These are phyloP conservation scores for Penicillium sp. DNA, from an alignment of 2,329 filamentous ascomycete genomes.

Conservation along the genomic window DNA sequence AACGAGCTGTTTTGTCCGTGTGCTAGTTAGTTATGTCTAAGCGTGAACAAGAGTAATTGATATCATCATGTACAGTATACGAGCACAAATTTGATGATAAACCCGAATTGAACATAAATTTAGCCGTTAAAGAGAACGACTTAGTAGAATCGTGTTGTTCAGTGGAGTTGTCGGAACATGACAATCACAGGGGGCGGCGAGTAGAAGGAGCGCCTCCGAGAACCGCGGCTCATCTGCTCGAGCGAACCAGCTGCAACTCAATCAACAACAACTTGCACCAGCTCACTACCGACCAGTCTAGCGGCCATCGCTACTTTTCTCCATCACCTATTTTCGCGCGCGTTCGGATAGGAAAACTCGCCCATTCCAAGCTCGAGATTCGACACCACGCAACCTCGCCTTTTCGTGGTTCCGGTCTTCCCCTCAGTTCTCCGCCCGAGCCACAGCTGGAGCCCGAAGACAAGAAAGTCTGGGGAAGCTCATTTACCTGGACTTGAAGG, in stretches of 20 bases:
- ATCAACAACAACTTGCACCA: conserved; percentile 1
- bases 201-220: conserved; percentile 29
- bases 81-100: not conserved
- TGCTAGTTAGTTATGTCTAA: not conserved
- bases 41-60: not conserved
- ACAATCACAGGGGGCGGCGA: conserved; percentile 33
- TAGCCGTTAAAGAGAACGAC: not conserved
- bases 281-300: not conserved
- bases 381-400: not conserved
- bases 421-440: conserved; percentile 7
- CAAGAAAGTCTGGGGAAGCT: conserved; percentile 28
- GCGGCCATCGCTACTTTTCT: conserved; percentile 7
- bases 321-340: not conserved
- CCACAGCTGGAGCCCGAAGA: conserved; percentile 1
- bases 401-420: conserved; percentile 1
- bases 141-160: not conserved
- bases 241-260: conserved; percentile 16
- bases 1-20: not conserved
- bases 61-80: not conserved
- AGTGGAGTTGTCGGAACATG: not conserved
- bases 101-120: not conserved
- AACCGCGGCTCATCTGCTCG: conserved; percentile 37
- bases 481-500: not conserved
- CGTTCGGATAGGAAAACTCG: not conserved
- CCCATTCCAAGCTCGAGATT: not conserved